Conservation (phyloP, 257 asterid species). For the Agastache rugosa region DNA sequence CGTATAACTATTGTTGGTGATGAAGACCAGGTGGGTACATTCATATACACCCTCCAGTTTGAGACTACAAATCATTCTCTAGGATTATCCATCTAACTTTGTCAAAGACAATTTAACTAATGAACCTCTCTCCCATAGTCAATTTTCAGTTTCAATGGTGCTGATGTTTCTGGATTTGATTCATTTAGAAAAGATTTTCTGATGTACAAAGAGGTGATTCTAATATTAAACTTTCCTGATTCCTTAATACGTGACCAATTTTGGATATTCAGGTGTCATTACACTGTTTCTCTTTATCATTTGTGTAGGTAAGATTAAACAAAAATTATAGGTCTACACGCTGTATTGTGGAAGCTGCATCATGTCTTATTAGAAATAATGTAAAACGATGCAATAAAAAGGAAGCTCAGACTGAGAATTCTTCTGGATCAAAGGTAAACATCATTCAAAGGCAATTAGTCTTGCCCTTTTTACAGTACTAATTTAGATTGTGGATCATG, state of each 20-base stretch:
- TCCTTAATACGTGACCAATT: conserved; percentile 22
- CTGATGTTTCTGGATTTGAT: conserved; percentile 90
- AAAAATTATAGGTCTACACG: conserved; percentile 93
- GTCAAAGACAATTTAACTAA: conserved; percentile 10
- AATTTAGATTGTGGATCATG: conserved; percentile 32
- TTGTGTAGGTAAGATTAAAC: conserved; percentile 76
- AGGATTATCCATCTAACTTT: conserved; percentile 30
- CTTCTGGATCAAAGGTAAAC: conserved; percentile 85
- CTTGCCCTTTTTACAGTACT: conserved; percentile 26
- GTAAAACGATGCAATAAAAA: conserved; percentile 67
- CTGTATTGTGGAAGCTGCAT: conserved; percentile 93
- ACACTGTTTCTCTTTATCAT: conserved; percentile 37
- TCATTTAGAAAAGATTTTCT: conserved; percentile 92
- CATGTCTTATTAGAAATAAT: conserved; percentile 81
- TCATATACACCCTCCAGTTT: conserved; percentile 27
- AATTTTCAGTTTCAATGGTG: conserved; percentile 95
- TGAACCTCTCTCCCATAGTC: conserved; percentile 59
- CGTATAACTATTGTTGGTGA: conserved; percentile 93
- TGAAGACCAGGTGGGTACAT: conserved; percentile 86
- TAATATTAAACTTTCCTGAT: conserved; percentile 26
- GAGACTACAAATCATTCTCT: conserved; percentile 26
- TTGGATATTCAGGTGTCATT: conserved; percentile 22
- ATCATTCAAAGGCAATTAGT: conserved; percentile 18
- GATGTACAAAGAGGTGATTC: conserved; percentile 84
- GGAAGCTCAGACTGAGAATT: conserved; percentile 76